Evolutionary conservation across 2,329 filamentous ascomycete genomes (phyloP), one percentile per base, ranked within the genome.

Genomic region (Penicillium sp.): DNA sequence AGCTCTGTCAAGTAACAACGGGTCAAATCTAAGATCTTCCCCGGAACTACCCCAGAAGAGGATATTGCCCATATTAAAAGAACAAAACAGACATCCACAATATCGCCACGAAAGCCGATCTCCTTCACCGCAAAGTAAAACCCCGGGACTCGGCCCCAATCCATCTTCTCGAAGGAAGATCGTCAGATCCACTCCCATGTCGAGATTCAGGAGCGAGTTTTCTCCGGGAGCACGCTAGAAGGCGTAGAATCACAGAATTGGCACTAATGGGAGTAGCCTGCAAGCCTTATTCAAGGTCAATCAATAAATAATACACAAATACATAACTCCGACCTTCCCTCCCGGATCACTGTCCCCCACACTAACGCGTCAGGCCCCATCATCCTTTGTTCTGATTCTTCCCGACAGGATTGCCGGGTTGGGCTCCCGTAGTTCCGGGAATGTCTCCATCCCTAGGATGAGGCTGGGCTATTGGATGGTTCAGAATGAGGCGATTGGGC

Each of bases 401-500:
- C 29, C 46, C 46, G 41, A 35, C 46, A 45, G 38, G 38, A n/a
- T 33, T 40, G 12, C 41, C 28, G 42, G 39, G n/a, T 45, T 43
- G 25, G 43, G 28, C 18, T 35, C 31, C 46, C 45, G 37, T 12
- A 28, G n/a, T 35, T 52, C 50, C 46, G 50, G 46, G 50, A 50
- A 55, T 53, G 50, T 46, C 25, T 19, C 36, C 30, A 36, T 47
- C 14, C 42, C 33, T 53, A 33, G 38, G 41, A 53, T 53, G 18
- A n/a, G n/a, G 13, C 28, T 53, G 50, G 34, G 50, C 25, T 40
- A 29, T 46, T 45, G 36, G 41, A 29, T 25, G 36, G 28, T 41
- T 39, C 42, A 56, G 56, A 59, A 56, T 57, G 50, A 54, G 48
- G 53, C 53, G 50, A 45, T 50, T 28, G 41, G 50, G 29, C 54